Evolutionary conservation across 345 rosid species (phyloP), one percentile per base, ranked within the genome.

Genomic region (Camelina neglecta): DNA sequence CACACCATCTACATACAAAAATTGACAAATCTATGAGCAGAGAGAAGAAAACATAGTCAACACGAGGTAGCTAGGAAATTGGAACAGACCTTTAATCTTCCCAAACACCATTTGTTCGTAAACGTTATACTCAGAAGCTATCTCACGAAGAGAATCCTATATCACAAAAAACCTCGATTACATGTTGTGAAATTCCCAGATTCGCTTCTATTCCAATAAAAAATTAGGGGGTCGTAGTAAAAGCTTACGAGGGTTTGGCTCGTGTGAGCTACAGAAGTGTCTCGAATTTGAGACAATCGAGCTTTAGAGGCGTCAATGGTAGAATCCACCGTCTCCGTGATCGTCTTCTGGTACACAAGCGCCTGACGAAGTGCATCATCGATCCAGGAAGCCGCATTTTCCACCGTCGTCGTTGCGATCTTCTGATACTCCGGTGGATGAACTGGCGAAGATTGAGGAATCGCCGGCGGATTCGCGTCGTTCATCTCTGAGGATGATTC

Each of bases 341-440:
- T 66, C 41, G 81, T 83, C 61, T 82, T 87, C 74, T 82, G 87
- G 83, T 88, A 88, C 24, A 85, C 75, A 44, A 83, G 75, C 60
- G 87, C 88, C 64, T 90, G 94, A 58, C 83, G 85, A 78, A 86
- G 60, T 15, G 93, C 87, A 72, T 84, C 78, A 21, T 88, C 96
- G 68, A 88, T 84, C 99, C 97, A 95, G 26, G 89, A 87, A 44
- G 85, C 65, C 4, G 78, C 83, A 73, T 83, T 80, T 64, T 85
- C 88, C 10, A 81, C 75, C 69, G 83, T 16, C 72, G 82, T 83
- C 71, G 87, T 76, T 45, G 81, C 80, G 16, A 79, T 75, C 71
- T 59, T 66, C 67, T 82, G 50, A 48, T 73, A 12, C 13, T 67
- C 73, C 48, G 41, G 71, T 9, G 60, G 76, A 1, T 41, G 54